phyloP scores from a whole-genome alignment of 1,284 basidiomycete genomes.

The Pseudozyma thailandica region DNA sequence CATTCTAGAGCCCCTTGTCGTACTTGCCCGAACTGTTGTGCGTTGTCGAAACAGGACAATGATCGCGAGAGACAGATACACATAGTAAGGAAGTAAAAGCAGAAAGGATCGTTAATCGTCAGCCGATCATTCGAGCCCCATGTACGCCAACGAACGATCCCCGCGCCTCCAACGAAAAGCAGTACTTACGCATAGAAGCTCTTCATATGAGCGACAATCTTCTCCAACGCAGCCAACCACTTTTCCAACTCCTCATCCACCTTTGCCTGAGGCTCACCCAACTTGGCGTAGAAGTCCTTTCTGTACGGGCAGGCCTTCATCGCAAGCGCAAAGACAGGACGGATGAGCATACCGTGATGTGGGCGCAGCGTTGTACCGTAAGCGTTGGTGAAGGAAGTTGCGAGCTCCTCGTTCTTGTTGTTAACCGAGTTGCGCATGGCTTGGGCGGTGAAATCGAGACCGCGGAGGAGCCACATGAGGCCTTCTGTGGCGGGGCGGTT shows the following conservation, averaged over 20 bases:
- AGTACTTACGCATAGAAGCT: slow-evolving; percentile 72
- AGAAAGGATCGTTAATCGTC: slow-evolving; percentile 3
- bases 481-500: slow-evolving; percentile 88
- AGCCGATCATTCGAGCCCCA: background rate
- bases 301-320: slow-evolving; percentile 98
- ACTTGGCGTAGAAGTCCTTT: slow-evolving; percentile 86
- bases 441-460: slow-evolving; percentile 88
- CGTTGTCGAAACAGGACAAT: background rate
- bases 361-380: slow-evolving; percentile 86
- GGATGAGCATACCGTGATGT: slow-evolving; percentile 88
- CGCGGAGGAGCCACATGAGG: slow-evolving; percentile 89
- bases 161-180: too few relatives aligned
- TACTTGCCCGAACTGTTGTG: slow-evolving; percentile 48
- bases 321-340: slow-evolving; percentile 86
- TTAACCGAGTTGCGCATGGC: slow-evolving; percentile 80
- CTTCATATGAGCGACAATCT: slow-evolving; percentile 78
- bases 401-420: slow-evolving; percentile 78
- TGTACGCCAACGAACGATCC: too few relatives aligned
- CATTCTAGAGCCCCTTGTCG: slow-evolving; percentile 53
- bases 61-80: background rate
- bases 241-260: slow-evolving; percentile 78
- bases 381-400: slow-evolving; percentile 80
- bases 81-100: background rate
- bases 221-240: slow-evolving; percentile 82
- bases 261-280: slow-evolving; percentile 78